Conservation (phyloP, 2,329 filamentous ascomycete genomes). For the Talaromyces sp. region DNA sequence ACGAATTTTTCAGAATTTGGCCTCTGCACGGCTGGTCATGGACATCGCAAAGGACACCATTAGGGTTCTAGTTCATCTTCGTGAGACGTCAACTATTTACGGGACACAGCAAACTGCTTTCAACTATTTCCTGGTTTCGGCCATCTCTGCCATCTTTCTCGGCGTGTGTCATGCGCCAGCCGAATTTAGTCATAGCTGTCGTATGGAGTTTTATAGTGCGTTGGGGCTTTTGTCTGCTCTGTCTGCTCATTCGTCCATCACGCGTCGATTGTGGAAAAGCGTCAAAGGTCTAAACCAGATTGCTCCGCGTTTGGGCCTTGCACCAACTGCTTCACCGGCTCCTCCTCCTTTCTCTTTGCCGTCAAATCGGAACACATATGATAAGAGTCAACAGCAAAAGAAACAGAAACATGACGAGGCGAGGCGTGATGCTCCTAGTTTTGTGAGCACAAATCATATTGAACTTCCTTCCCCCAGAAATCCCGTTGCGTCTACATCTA, state of each 20-base stretch:
- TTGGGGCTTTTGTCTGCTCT: background rate
- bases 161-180: background rate
- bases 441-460: background rate
- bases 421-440: background rate
- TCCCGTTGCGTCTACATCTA: background rate
- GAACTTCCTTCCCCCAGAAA: background rate
- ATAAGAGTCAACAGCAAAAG: background rate
- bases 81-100: background rate
- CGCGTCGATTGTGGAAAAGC: conserved; percentile 1
- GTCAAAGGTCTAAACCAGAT: background rate
- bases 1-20: background rate
- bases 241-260: background rate
- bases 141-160: conserved; percentile 1
- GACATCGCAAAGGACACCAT: conserved; percentile 1
- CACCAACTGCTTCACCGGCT: background rate
- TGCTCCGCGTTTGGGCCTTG: background rate
- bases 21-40: background rate
- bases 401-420: background rate
- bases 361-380: background rate
- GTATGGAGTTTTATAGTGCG: background rate
- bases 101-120: conserved; percentile 1
- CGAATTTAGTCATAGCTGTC: background rate
- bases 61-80: background rate
- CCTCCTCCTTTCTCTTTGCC: background rate
- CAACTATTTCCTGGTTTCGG: conserved; percentile 3